These are phyloP conservation scores for Macrolepiota fuliginosa DNA, from an alignment of 768 basidiomycete species.

Conservation along the genomic window DNA sequence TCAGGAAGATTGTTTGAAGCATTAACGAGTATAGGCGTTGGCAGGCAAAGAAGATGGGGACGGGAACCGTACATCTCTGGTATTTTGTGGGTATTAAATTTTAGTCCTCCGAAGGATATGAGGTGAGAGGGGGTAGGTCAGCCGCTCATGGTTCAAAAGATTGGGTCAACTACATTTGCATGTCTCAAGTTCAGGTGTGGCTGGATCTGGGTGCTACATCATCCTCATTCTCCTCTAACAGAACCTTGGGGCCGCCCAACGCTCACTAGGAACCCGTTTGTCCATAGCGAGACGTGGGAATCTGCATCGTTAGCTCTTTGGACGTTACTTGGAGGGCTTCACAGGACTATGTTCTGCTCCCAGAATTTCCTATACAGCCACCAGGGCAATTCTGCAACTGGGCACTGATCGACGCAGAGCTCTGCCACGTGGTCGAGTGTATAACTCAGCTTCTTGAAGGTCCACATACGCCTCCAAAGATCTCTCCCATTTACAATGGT, in stretches of 20 bases:
- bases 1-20: no score
- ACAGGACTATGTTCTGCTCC: constrained; percentile 57
- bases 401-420: constrained; percentile 88
- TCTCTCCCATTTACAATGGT: background rate
- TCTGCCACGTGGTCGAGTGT: constrained; percentile 92
- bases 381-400: constrained; percentile 98
- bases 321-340: background rate
- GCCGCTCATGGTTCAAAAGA: no score
- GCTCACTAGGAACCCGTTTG: constrained; percentile 44
- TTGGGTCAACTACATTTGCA: no score
- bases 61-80: no score
- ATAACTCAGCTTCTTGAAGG: constrained; percentile 86
- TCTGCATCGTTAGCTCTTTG: constrained; percentile 35
- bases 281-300: background rate
- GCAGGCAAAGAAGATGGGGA: no score
- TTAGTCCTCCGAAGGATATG: no score
- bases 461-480: constrained; percentile 58
- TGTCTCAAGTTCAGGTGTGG: no score
- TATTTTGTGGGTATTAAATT: no score
- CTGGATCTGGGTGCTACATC: no score
- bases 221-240: no score
- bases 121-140: no score
- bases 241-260: constrained; percentile 8
- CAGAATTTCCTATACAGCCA: constrained; percentile 76
- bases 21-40: no score